Conservation (phyloP, 2,329 filamentous ascomycete genomes). For the Trichoderma guizhouense region DNA sequence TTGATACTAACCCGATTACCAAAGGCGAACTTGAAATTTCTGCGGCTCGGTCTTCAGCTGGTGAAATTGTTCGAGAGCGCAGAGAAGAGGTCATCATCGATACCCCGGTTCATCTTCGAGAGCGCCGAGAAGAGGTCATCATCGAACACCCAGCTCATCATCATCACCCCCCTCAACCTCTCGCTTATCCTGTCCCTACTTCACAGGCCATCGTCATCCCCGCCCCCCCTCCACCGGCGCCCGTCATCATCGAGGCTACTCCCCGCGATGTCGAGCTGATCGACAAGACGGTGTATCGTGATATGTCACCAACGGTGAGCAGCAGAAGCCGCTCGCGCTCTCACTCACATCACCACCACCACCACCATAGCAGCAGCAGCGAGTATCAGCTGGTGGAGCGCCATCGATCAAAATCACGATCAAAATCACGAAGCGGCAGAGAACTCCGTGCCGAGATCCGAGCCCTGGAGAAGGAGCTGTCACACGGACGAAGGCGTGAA, state of each 20-base stretch:
- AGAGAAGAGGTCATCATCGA: constrained; percentile 39
- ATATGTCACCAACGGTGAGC: constrained; percentile 46
- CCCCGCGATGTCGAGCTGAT: constrained; percentile 39
- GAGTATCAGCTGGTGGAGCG: constrained; percentile 34
- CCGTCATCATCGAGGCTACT: constrained; percentile 34
- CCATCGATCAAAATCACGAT: constrained; percentile 41
- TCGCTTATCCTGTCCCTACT: constrained; percentile 22
- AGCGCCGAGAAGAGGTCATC: constrained; percentile 44
- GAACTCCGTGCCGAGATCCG: constrained; percentile 72
- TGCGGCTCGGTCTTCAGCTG: constrained; percentile 45
- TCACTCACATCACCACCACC: constrained; percentile 30
- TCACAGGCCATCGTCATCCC: constrained; percentile 20
- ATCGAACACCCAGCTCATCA: constrained; percentile 22
- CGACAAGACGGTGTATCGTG: constrained; percentile 47
- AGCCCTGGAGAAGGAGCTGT: constrained; percentile 57
- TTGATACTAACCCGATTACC: constrained; percentile 2
- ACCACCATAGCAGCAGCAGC: constrained; percentile 26
- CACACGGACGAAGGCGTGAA: constrained; percentile 33
- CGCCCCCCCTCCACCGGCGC: constrained; percentile 29
- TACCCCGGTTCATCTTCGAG: constrained; percentile 30
- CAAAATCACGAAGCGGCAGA: constrained; percentile 48
- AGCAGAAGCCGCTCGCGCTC: constrained; percentile 33
- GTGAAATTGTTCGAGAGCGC: constrained; percentile 48
- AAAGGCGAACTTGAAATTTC: constrained; percentile 44
- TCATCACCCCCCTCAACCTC: constrained; percentile 22